These are phyloP conservation scores for Microbotryum violaceum DNA, from an alignment of 1,284 basidiomycete species.

Conservation along the genomic window DNA sequence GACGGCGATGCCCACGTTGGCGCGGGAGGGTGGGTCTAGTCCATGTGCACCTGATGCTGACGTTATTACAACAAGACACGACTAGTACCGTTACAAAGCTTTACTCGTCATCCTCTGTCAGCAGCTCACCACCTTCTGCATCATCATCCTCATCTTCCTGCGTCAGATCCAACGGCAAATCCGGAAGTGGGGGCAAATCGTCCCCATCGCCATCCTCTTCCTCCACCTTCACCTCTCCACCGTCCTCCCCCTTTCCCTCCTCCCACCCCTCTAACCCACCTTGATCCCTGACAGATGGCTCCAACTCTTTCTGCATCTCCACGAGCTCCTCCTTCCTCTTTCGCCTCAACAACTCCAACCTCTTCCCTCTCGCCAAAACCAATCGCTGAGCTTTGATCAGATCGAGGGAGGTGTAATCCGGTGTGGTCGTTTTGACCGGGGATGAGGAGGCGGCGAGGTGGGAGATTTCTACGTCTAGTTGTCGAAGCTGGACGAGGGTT, in stretches of 20 bases:
- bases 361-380: background rate
- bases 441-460: constrained; percentile 38
- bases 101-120: no score
- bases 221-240: background rate
- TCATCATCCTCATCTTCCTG: no score
- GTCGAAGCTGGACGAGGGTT: constrained; percentile 51
- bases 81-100: no score
- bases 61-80: no score
- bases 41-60: no score
- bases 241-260: background rate
- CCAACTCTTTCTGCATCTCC: background rate
- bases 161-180: no score
- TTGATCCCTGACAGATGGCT: background rate
- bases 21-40: no score
- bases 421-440: background rate
- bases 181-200: no score
- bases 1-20: no score
- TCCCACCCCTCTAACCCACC: background rate
- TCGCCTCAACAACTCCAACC: background rate
- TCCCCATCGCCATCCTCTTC: background rate
- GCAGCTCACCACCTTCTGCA: no score
- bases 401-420: no score
- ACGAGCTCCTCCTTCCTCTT: background rate
- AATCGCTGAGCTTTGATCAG: background rate
- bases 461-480: constrained; percentile 56